Evolutionary conservation across 345 rosid genomes (phyloP), one percentile per base, ranked within the genome.

Genomic region (Lepidium sativum): DNA sequence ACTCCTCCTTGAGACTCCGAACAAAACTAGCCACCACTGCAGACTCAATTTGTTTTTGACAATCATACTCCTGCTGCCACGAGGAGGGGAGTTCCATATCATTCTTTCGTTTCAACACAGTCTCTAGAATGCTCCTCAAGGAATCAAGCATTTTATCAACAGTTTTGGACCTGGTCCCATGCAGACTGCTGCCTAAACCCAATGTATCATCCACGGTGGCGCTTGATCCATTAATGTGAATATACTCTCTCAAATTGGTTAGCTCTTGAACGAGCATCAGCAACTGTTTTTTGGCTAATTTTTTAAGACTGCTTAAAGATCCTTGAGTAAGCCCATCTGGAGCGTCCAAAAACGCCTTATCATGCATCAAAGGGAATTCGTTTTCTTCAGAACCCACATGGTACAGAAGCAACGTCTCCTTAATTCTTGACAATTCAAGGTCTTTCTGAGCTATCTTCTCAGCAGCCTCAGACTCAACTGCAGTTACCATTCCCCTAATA

Each of bases 401-500:
- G 65, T 77, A 75, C 41, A 67, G 67, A 42, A 18, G 63, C 62
- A 82, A 21, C 0, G 65, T 65, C 75, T 83, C 85, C 79, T 59
- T 81, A 65, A 84, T 56, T 45, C 67, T 76, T 8, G 76, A 78
- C 69, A 95, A 45, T 65, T 91, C 95, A 63, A 69, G 50, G 6
- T 91, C 92, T 74, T 85, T 85, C 79, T 68, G 18, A 54, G 84
- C 81, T 35, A 88, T 80, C 81, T 76, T 80, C 69, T 80, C 88
- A 15, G 80, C 76, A 44, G 95, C 92, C 49, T 86, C 86, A 14
- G 83, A 78, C 67, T 88, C 82, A 49, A 91, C 70, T 0, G 88
- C 95, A 33, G 69, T 77, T 9, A 84, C 85, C 80, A 82, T 78
- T 38, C 91, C 99, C 79, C 75, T 90, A 17, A 86, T 73, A 57